phyloP scores from a whole-genome alignment of 2,329 filamentous ascomycete species.

The Aspergillus fischeri region DNA sequence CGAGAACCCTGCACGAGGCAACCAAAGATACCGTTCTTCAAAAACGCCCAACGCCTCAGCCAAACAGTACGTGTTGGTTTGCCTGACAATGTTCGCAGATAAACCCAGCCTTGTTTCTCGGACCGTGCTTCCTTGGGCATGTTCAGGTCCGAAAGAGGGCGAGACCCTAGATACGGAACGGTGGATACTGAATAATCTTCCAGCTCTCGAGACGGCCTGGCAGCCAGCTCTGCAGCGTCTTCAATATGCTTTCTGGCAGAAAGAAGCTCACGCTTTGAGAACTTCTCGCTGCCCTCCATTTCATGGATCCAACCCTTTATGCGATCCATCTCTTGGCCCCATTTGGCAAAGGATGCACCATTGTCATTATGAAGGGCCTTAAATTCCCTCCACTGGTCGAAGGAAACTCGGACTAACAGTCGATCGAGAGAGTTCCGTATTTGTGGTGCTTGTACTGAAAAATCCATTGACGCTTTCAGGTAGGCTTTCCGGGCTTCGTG shows the following conservation, averaged over 20 bases:
- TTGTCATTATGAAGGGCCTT: slow-evolving; percentile 65
- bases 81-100: slow-evolving; percentile 72
- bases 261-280: slow-evolving; percentile 78
- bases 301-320: slow-evolving; percentile 90
- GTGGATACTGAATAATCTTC: slow-evolving; percentile 90
- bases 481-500: slow-evolving; percentile 91
- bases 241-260: slow-evolving; percentile 76
- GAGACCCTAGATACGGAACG: slow-evolving; percentile 74
- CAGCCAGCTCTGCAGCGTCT: slow-evolving; percentile 65
- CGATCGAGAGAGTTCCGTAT: slow-evolving; percentile 79
- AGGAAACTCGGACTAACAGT: slow-evolving; percentile 76
- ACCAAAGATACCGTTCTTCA: slow-evolving; percentile 92
- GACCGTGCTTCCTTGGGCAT: slow-evolving; percentile 45
- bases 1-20: slow-evolving; percentile 81
- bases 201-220: slow-evolving; percentile 81
- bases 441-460: slow-evolving; percentile 82
- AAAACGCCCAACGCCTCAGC: slow-evolving; percentile 91
- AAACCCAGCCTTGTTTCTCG: slow-evolving; percentile 96
- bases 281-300: slow-evolving; percentile 83
- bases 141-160: slow-evolving; percentile 62
- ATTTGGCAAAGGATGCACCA: slow-evolving; percentile 59
- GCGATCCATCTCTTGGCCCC: slow-evolving; percentile 78
- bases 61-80: slow-evolving; percentile 89
- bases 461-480: slow-evolving; percentile 88
- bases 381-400: slow-evolving; percentile 86